These are phyloP conservation scores for Diaporthe citri DNA, from an alignment of 2,329 filamentous ascomycete genomes.

Conservation along the genomic window DNA sequence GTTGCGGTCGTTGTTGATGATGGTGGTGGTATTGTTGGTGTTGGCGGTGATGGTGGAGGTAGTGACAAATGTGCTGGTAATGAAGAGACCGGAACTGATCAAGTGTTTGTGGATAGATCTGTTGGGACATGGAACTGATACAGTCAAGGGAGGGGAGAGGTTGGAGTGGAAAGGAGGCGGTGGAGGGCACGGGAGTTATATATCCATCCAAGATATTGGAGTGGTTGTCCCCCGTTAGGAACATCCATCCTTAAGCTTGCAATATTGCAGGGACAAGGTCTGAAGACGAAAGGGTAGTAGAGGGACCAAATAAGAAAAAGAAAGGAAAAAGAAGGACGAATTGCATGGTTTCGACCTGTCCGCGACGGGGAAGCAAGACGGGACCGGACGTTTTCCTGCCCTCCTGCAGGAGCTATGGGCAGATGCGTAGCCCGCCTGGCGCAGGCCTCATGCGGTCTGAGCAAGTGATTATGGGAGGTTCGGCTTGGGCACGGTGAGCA, in stretches of 20 bases:
- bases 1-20: not conserved
- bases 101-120: slow-evolving; percentile 22
- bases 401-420: slow-evolving; percentile 26
- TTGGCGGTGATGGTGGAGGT: not conserved
- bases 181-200: slow-evolving; percentile 36
- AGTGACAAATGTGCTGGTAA: not conserved
- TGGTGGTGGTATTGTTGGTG: not conserved
- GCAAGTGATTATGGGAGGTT: not conserved
- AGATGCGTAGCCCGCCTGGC: slow-evolving; percentile 26
- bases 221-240: slow-evolving; percentile 3
- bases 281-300: slow-evolving; percentile 1
- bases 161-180: slow-evolving; percentile 30
- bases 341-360: slow-evolving; percentile 13
- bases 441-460: slow-evolving; percentile 32
- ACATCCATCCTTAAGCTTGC: slow-evolving; percentile 8
- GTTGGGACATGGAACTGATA: slow-evolving; percentile 17
- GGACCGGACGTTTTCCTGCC: slow-evolving; percentile 30
- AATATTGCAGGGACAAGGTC: slow-evolving; percentile 36
- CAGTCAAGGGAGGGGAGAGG: slow-evolving; percentile 10
- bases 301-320: slow-evolving; percentile 1
- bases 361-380: slow-evolving; percentile 32
- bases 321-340: not conserved
- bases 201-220: slow-evolving; percentile 17
- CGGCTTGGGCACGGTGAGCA: slow-evolving; percentile 11
- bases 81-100: not conserved